These are phyloP conservation scores for Candida insectalens DNA, from an alignment of 805 yeast genomes.

Conservation along the genomic window DNA sequence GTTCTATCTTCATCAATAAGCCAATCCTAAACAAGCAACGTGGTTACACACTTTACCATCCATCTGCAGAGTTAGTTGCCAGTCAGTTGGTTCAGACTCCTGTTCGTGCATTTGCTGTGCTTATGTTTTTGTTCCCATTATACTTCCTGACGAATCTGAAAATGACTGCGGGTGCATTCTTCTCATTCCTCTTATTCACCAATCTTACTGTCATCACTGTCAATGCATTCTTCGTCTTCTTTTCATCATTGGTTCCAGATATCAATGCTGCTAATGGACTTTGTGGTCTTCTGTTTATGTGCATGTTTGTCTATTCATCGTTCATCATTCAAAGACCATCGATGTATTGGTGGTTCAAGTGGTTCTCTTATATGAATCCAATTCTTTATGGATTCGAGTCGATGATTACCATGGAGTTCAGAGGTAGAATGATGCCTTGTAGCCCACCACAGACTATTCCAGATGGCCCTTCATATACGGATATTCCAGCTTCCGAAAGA, in stretches of 20 bases:
- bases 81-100: conserved; percentile 49
- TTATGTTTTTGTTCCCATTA: conserved; percentile 34
- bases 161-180: conserved; percentile 45
- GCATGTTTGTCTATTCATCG: conserved; percentile 52
- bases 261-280: conserved; percentile 51
- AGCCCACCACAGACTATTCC: conserved; percentile 35
- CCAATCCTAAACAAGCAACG: conserved; percentile 58
- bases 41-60: conserved; percentile 52
- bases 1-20: conserved; percentile 48
- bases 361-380: conserved; percentile 44
- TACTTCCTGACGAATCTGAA: conserved; percentile 47
- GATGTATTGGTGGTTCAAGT: conserved; percentile 56
- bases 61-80: conserved; percentile 56
- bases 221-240: conserved; percentile 41
- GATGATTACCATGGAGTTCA: conserved; percentile 48
- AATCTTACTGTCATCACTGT: conserved; percentile 31
- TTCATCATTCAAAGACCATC: conserved; percentile 49
- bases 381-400: conserved; percentile 41
- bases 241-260: conserved; percentile 41
- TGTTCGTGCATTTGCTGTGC: conserved; percentile 38
- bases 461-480: conserved; percentile 42
- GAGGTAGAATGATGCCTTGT: conserved; percentile 43
- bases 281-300: conserved; percentile 44
- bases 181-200: conserved; percentile 36
- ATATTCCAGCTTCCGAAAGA: conserved; percentile 26